These are phyloP conservation scores for Exophiala xenobiotica DNA, from an alignment of 2,329 filamentous ascomycete species.

Conservation along the genomic window DNA sequence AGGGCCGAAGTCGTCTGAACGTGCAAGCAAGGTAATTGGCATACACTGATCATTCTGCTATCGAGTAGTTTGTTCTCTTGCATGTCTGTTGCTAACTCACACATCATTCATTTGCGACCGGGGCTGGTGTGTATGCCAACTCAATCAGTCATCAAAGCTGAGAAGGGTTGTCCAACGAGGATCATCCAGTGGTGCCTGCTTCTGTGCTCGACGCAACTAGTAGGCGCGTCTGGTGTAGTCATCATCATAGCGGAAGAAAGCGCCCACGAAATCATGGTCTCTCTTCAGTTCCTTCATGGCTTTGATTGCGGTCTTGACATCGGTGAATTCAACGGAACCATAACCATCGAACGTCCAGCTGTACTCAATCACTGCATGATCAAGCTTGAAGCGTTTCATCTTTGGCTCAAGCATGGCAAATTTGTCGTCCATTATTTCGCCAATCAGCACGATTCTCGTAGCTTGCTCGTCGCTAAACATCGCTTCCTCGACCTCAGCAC, in stretches of 20 bases:
- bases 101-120: too few relatives aligned
- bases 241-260: constrained; percentile 10
- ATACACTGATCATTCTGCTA: too few relatives aligned
- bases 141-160: too few relatives aligned
- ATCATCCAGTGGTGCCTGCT: too few relatives aligned
- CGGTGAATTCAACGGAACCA: constrained; percentile 28
- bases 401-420: constrained; percentile 13
- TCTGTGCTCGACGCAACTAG: not conserved
- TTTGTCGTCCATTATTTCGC: constrained; percentile 11
- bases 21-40: too few relatives aligned
- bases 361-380: constrained; percentile 20
- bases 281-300: constrained; percentile 12
- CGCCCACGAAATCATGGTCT: constrained; percentile 4
- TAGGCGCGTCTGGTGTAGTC: constrained; percentile 17
- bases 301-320: constrained; percentile 24
- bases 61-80: too few relatives aligned
- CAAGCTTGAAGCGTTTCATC: constrained; percentile 9
- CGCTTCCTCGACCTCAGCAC: constrained; percentile 18
- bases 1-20: too few relatives aligned
- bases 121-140: too few relatives aligned
- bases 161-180: too few relatives aligned
- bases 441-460: constrained; percentile 27
- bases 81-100: too few relatives aligned
- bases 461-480: constrained; percentile 18
- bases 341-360: constrained; percentile 20